Evolutionary conservation across 768 basidiomycete genomes (phyloP).

Genomic region (Dacryopinax primogenitus): DNA sequence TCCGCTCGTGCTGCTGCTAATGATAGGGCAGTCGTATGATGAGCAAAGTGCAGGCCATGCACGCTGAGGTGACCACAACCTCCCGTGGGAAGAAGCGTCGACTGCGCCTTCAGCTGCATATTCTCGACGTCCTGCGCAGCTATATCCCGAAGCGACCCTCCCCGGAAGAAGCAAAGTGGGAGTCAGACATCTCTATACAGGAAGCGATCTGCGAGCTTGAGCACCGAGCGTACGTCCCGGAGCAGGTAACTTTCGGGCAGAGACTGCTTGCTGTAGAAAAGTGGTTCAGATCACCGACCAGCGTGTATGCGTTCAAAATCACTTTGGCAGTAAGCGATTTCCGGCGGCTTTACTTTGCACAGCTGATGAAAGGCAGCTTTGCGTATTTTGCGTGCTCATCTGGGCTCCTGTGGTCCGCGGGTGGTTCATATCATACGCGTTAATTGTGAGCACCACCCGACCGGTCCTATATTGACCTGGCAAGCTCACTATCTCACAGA

Average conservation of each 20-base stretch:
- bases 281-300: constrained; percentile 14
- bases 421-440: constrained; percentile 23
- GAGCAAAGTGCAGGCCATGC: constrained; percentile 18
- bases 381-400: constrained; percentile 22
- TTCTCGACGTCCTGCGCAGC: constrained; percentile 20
- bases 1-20: neutral
- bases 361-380: neutral
- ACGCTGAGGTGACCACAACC: constrained; percentile 16
- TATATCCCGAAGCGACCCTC: neutral
- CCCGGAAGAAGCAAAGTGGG: neutral
- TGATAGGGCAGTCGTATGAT: constrained; percentile 18
- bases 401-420: constrained; percentile 19
- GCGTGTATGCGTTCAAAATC: constrained; percentile 22
- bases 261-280: constrained; percentile 15
- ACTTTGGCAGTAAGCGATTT: constrained; percentile 17
- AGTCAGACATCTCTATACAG: constrained; percentile 16
- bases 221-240: constrained; percentile 15
- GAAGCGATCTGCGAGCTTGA: constrained; percentile 24
- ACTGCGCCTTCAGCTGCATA: constrained; percentile 21
- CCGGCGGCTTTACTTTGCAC: neutral
- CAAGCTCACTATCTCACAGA: neutral
- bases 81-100: constrained; percentile 10
- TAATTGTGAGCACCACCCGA: constrained; percentile 15
- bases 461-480: neutral
- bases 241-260: constrained; percentile 14